A percentile compares a stretch with the other conserved stretches of the same genome.
These are phyloP conservation scores for Colletotrichum scovillei DNA, from an alignment of 2,329 filamentous ascomycete species.

Conservation along the genomic window DNA sequence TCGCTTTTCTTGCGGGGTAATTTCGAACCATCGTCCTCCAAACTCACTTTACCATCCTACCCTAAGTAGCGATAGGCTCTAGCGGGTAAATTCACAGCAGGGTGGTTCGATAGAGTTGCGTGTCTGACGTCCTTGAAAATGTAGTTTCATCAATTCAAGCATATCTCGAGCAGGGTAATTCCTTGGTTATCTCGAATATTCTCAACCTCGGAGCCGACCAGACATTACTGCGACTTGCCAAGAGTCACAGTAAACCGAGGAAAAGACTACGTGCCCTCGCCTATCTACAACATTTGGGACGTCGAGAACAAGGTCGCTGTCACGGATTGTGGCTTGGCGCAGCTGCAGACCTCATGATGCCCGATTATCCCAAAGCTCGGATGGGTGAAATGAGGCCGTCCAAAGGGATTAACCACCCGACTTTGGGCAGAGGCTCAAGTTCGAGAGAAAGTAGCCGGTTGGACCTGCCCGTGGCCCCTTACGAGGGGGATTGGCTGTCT, in stretches of 20 bases:
- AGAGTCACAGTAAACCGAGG: neutral
- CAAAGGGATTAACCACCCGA: neutral
- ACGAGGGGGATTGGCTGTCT: no score
- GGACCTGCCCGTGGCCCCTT: neutral
- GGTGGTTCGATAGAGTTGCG: neutral
- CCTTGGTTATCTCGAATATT: neutral
- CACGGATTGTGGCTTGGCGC: neutral
- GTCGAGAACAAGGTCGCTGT: neutral
- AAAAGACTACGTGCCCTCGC: neutral
- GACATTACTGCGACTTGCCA: slow-evolving; percentile 25
- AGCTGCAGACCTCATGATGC: neutral
- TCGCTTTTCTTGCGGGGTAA: neutral
- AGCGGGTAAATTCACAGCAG: neutral
- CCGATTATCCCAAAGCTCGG: neutral
- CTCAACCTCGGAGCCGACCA: neutral
- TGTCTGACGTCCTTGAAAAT: neutral
- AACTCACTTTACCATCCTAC: neutral
- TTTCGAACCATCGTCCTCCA: neutral
- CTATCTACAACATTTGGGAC: neutral
- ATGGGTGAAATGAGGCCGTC: neutral
- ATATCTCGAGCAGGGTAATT: slow-evolving; percentile 10
- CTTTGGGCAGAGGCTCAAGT: neutral
- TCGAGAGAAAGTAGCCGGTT: neutral
- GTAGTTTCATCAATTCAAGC: slow-evolving; percentile 27
- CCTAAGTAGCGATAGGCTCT: neutral